phyloP scores from a whole-genome alignment of 1,284 basidiomycete genomes.

The Vanrija pseudolonga region DNA sequence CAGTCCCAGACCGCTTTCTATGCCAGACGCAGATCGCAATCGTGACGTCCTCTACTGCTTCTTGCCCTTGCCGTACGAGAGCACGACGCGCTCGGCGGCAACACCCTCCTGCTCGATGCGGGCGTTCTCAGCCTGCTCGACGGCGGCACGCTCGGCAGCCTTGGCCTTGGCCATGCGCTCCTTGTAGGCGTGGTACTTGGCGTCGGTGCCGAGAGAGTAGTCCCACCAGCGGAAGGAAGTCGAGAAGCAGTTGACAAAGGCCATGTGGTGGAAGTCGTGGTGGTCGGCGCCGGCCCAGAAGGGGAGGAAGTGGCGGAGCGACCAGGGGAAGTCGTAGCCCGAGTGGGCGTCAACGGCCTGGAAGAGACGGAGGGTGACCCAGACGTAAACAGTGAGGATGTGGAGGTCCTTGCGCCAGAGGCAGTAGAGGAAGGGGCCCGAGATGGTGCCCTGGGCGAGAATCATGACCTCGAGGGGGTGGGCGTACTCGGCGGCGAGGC shows the following conservation, averaged over 20 bases:
- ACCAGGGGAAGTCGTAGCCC: slow-evolving; percentile 98
- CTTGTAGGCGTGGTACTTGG: slow-evolving; percentile 73
- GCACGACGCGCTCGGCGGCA: slow-evolving; percentile 63
- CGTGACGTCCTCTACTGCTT: not conserved
- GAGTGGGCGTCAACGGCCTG: slow-evolving; percentile 97
- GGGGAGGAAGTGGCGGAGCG: slow-evolving; percentile 87
- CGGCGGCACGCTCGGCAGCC: slow-evolving; percentile 49
- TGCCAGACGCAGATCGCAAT: not conserved
- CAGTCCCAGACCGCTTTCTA: no score
- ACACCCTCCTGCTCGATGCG: slow-evolving; percentile 67
- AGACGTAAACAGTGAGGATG: slow-evolving; percentile 88
- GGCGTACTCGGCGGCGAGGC: slow-evolving; percentile 95
- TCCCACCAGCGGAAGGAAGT: slow-evolving; percentile 94
- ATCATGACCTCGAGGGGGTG: slow-evolving; percentile 93
- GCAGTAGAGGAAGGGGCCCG: slow-evolving; percentile 80
- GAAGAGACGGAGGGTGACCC: slow-evolving; percentile 88
- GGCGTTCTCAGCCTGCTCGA: slow-evolving; percentile 52
- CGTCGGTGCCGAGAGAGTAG: slow-evolving; percentile 76
- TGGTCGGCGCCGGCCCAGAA: slow-evolving; percentile 99
- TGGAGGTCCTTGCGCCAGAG: slow-evolving; percentile 54
- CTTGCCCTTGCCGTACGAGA: slow-evolving; percentile 15
- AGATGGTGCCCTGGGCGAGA: slow-evolving; percentile 76
- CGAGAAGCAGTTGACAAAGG: slow-evolving; percentile 63
- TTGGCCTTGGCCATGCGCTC: slow-evolving; percentile 57
- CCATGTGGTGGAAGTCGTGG: slow-evolving; percentile 85